Evolutionary conservation across 495 filamentous ascomycete species (phyloP).

Genomic region (Aspergillus bertholletiae): DNA sequence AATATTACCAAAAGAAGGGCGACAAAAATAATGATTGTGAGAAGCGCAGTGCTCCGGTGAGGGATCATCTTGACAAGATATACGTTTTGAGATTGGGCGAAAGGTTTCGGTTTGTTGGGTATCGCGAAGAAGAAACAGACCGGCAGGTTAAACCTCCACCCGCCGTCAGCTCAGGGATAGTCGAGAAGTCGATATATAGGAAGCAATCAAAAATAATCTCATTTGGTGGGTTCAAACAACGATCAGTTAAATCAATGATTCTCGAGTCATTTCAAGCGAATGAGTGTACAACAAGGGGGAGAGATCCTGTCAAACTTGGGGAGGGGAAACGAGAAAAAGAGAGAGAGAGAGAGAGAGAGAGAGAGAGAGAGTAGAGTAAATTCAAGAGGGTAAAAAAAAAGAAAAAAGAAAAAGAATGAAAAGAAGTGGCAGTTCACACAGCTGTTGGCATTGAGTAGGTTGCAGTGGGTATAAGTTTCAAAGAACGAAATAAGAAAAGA

Average conservation of each 20-base stretch:
- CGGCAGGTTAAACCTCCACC: not conserved
- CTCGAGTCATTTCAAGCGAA: not conserved
- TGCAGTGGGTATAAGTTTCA: no score
- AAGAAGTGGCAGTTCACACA: not conserved
- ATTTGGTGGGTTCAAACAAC: no score
- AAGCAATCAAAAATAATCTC: no score
- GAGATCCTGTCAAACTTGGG: not conserved
- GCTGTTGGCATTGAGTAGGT: no score
- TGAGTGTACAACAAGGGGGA: not conserved
- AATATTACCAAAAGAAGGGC: slow-evolving; percentile 45
- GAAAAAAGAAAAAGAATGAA: no score
- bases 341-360: not conserved
- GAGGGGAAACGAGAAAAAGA: not conserved
- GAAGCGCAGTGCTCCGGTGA: slow-evolving; percentile 39
- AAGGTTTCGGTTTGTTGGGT: not conserved
- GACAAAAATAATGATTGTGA: slow-evolving; percentile 41
- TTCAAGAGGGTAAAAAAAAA: no score
- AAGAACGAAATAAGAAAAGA: not conserved
- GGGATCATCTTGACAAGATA: slow-evolving; percentile 32
- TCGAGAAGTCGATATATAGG: no score
- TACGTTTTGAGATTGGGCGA: not conserved
- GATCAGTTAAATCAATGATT: not conserved
- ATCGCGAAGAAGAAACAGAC: not conserved
- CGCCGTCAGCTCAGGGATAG: no score
- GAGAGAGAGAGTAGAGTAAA: not conserved